Evolutionary conservation across 352 stramenopile species (phyloP), one percentile per base, ranked within the genome.

Genomic region (Pythium guiyangense): DNA sequence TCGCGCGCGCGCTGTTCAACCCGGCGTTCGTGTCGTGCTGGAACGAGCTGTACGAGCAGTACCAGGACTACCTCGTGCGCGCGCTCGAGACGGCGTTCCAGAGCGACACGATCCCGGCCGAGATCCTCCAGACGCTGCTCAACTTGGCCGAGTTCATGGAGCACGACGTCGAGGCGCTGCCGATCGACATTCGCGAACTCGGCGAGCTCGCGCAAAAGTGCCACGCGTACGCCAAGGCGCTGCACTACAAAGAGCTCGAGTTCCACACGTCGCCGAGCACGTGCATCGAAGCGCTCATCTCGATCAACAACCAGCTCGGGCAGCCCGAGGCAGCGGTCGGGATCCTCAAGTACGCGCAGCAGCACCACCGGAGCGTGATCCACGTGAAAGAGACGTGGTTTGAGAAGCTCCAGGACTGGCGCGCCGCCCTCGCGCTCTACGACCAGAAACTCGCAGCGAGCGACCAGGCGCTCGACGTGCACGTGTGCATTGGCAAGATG

Each of bases 111-210:
- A 93, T 96, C 8, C 97, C 97, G 0, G 92, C 96, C 17, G 97
- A 99, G 67, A 99, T 99, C 53, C 61, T 99, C 29, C 95, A 98
- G 60, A 90, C 89, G 31, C 71, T 99, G 26, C 68, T 99, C 9
- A 98, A 99, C 67, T 71, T 99, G 9, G 96, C 94, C 6, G 97
- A 99, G 77, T 99, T 99, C 62, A 99, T 99, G 94, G 97, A 99
- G 67, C 94, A 98, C 55, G 95, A 99, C 59, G 93, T 98, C 40
- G 88, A 97, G 63, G 81, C 84, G 8, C 74, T 99, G 50, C 96
- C 97, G 2, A 99, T 99, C 51, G 84, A 98, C 61, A 98, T 98
- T 57, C 81, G 88, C 4, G 86, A 98, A 42, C 72, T 99, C 5
- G 96, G 95, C 6, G 88, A 98, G 54, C 71, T 99, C 8, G 81